A percentile compares a stretch with the other conserved stretches of the same genome.
Conservation (phyloP, 2,329 filamentous ascomycete genomes). For the Gyromitra esculenta region DNA sequence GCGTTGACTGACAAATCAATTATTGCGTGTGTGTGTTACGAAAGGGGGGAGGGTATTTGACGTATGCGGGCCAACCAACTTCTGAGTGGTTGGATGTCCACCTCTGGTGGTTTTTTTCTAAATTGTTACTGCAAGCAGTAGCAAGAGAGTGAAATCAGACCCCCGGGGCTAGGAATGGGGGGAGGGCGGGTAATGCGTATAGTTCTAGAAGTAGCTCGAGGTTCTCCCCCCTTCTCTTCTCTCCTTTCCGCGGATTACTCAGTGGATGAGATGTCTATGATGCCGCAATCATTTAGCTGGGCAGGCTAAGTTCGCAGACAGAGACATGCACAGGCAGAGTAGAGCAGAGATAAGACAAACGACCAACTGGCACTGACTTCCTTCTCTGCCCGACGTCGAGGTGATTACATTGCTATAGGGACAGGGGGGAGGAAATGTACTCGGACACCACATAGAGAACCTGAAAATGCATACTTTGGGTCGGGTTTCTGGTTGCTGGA, state of each 20-base stretch:
- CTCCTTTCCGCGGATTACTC: background rate
- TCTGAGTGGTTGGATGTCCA: too few relatives aligned
- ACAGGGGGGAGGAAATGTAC: background rate
- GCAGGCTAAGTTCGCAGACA: background rate
- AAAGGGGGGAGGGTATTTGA: too few relatives aligned
- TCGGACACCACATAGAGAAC: background rate
- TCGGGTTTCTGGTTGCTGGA: background rate
- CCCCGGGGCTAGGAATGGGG: too few relatives aligned
- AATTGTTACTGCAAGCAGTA: background rate
- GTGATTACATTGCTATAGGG: background rate
- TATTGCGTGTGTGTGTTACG: too few relatives aligned
- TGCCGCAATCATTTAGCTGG: constrained; percentile 28
- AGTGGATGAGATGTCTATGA: constrained; percentile 53
- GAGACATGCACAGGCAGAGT: background rate
- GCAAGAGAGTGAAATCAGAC: background rate
- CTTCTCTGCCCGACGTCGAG: constrained; percentile 6
- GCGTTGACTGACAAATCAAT: background rate
- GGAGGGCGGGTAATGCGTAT: too few relatives aligned
- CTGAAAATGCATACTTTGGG: background rate
- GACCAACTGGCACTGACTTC: background rate
- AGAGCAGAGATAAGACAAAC: background rate
- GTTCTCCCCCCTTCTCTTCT: background rate
- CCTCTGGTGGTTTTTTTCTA: too few relatives aligned
- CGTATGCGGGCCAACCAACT: too few relatives aligned
- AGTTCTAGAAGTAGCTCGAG: background rate